Evolutionary conservation across 2,329 filamentous ascomycete genomes (phyloP).

Genomic region (Chaetothyriales sp.): DNA sequence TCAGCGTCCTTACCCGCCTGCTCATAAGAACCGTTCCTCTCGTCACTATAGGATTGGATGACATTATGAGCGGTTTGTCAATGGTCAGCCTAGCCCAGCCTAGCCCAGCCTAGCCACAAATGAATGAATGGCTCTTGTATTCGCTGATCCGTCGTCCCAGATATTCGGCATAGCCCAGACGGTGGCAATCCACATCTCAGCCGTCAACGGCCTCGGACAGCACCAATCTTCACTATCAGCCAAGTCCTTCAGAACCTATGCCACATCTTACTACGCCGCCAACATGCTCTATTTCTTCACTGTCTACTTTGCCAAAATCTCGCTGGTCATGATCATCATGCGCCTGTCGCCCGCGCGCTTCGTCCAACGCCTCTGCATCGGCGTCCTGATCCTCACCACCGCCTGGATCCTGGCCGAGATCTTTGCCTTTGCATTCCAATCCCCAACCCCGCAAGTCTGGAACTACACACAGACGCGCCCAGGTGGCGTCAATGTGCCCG

Average conservation of each 20-base stretch:
- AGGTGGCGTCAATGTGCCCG: constrained; percentile 1
- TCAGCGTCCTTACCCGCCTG: constrained; percentile 3
- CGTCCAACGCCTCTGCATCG: background rate
- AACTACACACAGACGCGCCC: constrained; percentile 1
- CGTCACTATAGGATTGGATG: constrained; percentile 1
- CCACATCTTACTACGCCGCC: background rate
- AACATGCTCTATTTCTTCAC: constrained; percentile 2
- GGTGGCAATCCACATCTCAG: constrained; percentile 2
- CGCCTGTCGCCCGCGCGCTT: constrained; percentile 1
- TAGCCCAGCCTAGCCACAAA: no score
- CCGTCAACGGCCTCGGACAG: constrained; percentile 3
- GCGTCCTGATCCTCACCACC: constrained; percentile 2
- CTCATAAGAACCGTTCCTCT: background rate
- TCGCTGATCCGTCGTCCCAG: background rate
- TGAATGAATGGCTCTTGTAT: background rate
- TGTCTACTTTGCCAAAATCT: constrained; percentile 1
- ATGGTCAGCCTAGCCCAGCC: background rate
- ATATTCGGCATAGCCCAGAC: constrained; percentile 4
- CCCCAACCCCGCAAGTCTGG: constrained; percentile 4
- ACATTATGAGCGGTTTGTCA: constrained; percentile 1
- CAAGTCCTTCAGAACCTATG: background rate
- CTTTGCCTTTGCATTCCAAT: constrained; percentile 16
- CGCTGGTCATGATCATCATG: constrained; percentile 1
- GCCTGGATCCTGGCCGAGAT: constrained; percentile 12
- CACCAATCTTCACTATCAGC: constrained; percentile 1